Evolutionary conservation across 2,329 filamentous ascomycete species (phyloP).

Genomic region (Catunica adiposa): DNA sequence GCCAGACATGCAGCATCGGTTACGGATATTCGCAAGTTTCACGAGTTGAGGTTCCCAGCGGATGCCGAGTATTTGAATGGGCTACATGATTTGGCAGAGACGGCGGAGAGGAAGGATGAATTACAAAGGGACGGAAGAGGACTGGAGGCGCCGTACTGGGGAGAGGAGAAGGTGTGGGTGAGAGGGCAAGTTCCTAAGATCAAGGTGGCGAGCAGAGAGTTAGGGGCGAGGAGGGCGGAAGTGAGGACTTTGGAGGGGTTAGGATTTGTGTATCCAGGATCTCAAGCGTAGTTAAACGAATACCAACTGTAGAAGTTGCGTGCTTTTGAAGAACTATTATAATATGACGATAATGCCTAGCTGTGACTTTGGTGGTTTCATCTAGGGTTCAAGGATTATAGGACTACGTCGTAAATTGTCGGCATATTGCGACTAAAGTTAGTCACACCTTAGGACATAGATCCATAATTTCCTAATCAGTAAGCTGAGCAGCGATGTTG

Average conservation of each 20-base stretch:
- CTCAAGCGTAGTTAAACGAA: neutral
- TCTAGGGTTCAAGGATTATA: neutral
- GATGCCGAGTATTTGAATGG: slow-evolving; percentile 50
- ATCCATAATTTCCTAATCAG: too few species aligned
- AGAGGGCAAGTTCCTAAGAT: slow-evolving; percentile 26
- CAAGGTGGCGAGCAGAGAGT: slow-evolving; percentile 24
- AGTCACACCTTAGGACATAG: neutral
- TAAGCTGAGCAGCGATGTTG: too few species aligned
- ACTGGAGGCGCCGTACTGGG: slow-evolving; percentile 26
- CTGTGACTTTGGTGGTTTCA: too few species aligned
- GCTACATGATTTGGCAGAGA: slow-evolving; percentile 32
- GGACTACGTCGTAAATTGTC: neutral
- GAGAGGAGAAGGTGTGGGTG: slow-evolving; percentile 25
- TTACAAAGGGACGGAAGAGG: slow-evolving; percentile 24
- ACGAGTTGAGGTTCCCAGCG: slow-evolving; percentile 37
- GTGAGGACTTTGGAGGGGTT: slow-evolving; percentile 23
- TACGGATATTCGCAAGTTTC: slow-evolving; percentile 41
- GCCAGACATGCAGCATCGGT: slow-evolving; percentile 23
- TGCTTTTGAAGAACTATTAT: too few species aligned
- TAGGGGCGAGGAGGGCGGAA: slow-evolving; percentile 22
- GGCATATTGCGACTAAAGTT: neutral
- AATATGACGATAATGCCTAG: too few species aligned
- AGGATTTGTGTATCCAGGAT: slow-evolving; percentile 23
- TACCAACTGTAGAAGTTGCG: neutral
- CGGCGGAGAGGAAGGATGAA: slow-evolving; percentile 19